phyloP scores from a whole-genome alignment of 2,329 filamentous ascomycete genomes.

The Neopestalotiopsis sp. region DNA sequence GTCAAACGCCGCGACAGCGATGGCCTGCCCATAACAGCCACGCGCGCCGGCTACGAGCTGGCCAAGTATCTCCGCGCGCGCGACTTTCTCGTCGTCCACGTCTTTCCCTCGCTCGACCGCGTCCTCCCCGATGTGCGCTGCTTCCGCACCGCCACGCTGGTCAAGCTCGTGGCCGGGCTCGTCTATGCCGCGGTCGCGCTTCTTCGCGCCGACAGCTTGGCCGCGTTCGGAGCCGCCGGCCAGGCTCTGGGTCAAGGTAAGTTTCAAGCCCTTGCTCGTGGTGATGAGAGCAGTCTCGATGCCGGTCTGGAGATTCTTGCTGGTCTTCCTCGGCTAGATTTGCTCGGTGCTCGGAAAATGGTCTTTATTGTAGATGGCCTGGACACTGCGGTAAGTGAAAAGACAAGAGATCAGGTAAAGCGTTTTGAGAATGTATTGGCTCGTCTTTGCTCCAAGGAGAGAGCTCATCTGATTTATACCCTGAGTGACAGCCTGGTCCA shows the following conservation, averaged over 20 bases:
- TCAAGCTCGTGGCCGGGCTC: constrained; percentile 18
- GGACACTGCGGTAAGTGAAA: constrained; percentile 14
- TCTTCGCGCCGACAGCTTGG: not conserved
- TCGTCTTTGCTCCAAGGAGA: constrained; percentile 10
- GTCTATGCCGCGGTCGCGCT: constrained; percentile 10
- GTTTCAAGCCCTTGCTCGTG: constrained; percentile 7
- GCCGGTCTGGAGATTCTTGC: constrained; percentile 21
- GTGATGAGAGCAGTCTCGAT: constrained; percentile 14
- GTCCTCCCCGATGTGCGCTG: constrained; percentile 14
- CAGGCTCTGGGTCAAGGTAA: not conserved
- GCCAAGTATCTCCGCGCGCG: constrained; percentile 18
- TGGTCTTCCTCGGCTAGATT: not conserved
- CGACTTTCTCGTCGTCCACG: constrained; percentile 8
- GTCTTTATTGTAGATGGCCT: constrained; percentile 20
- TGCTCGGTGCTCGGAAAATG: not conserved
- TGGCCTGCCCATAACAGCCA: not conserved
- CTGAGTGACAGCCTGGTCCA: constrained; percentile 4
- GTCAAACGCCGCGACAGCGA: not conserved
- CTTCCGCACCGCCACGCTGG: constrained; percentile 4
- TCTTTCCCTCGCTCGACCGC: constrained; percentile 12
- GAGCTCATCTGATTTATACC: constrained; percentile 16
- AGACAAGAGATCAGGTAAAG: constrained; percentile 13
- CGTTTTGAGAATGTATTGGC: constrained; percentile 14
- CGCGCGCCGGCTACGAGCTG: constrained; percentile 16
- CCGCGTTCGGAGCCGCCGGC: not conserved